Conservation (phyloP, 2,329 filamentous ascomycete species). For the Penicillium olsonii region DNA sequence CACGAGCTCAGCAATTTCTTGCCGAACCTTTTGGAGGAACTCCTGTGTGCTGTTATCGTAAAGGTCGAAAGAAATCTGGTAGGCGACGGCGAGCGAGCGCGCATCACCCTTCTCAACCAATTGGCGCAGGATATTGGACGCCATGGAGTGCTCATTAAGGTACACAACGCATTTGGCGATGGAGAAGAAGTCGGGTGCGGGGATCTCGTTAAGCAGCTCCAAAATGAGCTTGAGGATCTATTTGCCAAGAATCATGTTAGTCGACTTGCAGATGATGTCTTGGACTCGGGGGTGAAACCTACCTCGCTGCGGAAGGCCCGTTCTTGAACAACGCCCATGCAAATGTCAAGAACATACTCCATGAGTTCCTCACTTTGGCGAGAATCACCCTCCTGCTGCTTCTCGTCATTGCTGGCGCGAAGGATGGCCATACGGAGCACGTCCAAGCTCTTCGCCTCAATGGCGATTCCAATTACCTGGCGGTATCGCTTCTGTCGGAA, state of each 20-base stretch:
- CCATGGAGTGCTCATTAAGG: slow-evolving; percentile 86
- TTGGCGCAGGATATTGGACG: slow-evolving; percentile 79
- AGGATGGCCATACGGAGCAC: slow-evolving; percentile 85
- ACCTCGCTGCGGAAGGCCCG: slow-evolving; percentile 75
- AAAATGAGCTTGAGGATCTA: slow-evolving; percentile 88
- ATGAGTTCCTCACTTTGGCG: slow-evolving; percentile 83
- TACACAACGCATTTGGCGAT: slow-evolving; percentile 98
- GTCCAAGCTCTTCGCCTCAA: slow-evolving; percentile 89
- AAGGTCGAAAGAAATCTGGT: slow-evolving; percentile 96
- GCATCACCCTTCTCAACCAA: slow-evolving; percentile 78
- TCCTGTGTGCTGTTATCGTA: slow-evolving; percentile 99
- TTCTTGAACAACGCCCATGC: slow-evolving; percentile 97
- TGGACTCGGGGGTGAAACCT: slow-evolving; percentile 21
- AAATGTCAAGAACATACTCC: slow-evolving; percentile 94
- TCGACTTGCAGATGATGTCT: not conserved
- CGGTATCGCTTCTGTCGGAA: slow-evolving; percentile 83
- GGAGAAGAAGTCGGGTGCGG: slow-evolving; percentile 92
- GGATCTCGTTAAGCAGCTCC: slow-evolving; percentile 91
- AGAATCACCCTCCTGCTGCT: slow-evolving; percentile 61
- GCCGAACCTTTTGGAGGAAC: slow-evolving; percentile 86
- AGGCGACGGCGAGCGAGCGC: slow-evolving; percentile 79
- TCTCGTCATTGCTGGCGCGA: slow-evolving; percentile 83
- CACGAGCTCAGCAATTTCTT: slow-evolving; percentile 66
- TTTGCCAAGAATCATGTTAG: slow-evolving; percentile 1
- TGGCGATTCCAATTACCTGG: slow-evolving; percentile 94